Evolutionary conservation across 169 alveolate genomes (phyloP).

Genomic region (Eimeria praecox): DNA sequence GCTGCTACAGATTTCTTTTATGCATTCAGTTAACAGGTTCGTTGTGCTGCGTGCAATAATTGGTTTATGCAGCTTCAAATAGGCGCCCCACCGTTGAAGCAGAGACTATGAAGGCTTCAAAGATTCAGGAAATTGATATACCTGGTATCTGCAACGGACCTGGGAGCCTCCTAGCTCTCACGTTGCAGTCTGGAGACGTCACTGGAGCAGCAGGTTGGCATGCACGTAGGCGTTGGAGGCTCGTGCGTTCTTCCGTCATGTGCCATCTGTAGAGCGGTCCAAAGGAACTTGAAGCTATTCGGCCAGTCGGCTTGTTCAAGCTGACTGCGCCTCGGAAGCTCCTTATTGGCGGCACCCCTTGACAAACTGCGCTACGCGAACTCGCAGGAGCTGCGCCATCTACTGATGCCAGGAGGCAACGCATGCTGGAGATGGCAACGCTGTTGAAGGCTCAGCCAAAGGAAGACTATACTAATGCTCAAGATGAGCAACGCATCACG

Average conservation of each 20-base stretch:
- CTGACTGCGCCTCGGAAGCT: neutral
- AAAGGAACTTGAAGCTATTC: too few relatives aligned
- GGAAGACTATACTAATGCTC: slow-evolving; percentile 40
- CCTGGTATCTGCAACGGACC: slow-evolving; percentile 39
- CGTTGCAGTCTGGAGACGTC: slow-evolving; percentile 29
- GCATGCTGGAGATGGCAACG: slow-evolving; percentile 40
- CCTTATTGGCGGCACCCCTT: neutral
- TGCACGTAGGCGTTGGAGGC: neutral
- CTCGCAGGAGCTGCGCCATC: slow-evolving; percentile 23
- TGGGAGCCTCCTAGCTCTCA: slow-evolving; percentile 21
- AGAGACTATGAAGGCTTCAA: neutral
- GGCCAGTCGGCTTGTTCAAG: neutral
- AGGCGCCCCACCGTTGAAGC: slow-evolving; percentile 60
- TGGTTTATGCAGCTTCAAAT: slow-evolving; percentile 4
- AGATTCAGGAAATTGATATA: neutral
- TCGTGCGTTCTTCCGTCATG: neutral
- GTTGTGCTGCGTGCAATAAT: neutral
- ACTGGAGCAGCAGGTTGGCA: slow-evolving; percentile 19
- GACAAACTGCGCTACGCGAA: neutral
- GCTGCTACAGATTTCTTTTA: neutral
- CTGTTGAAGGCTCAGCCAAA: slow-evolving; percentile 54
- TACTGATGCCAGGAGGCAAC: slow-evolving; percentile 51
- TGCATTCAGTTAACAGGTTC: neutral
- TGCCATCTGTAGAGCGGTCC: neutral
- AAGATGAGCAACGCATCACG: slow-evolving; percentile 38